Conservation (phyloP, 805 yeast species). For the Brettanomyces bruxellensis region DNA sequence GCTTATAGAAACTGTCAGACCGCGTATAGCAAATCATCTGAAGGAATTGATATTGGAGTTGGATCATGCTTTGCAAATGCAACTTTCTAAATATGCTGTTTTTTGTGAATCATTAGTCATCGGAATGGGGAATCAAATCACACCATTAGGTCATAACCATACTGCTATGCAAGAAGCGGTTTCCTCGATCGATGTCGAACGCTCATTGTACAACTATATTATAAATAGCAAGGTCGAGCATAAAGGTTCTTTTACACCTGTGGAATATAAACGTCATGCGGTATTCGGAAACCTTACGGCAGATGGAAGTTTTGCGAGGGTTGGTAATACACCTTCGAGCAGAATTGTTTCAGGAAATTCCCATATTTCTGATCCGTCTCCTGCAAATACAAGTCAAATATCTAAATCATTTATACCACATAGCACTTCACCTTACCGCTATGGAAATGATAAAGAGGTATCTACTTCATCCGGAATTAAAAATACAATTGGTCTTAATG, state of each 20-base stretch:
- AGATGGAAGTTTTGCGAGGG: constrained; percentile 1
- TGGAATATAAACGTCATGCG: constrained; percentile 65
- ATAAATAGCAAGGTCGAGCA: constrained; percentile 24
- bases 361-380: background rate
- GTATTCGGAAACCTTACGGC: constrained; percentile 32
- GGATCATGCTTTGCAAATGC: constrained; percentile 84
- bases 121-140: constrained; percentile 74
- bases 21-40: constrained; percentile 60
- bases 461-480: background rate
- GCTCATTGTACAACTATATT: constrained; percentile 66
- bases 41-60: constrained; percentile 75
- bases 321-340: background rate
- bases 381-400: background rate
- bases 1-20: constrained; percentile 65
- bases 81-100: constrained; percentile 81
- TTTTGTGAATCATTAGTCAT: constrained; percentile 76
- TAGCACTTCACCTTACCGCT: constrained; percentile 3
- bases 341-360: constrained; percentile 2
- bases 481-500: constrained; percentile 7
- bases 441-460: background rate
- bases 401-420: constrained; percentile 8
- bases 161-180: constrained; percentile 70
- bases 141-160: constrained; percentile 50
- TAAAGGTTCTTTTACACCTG: constrained; percentile 43
- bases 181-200: constrained; percentile 71